Evolutionary conservation across 2,329 filamentous ascomycete genomes (phyloP).

Genomic region (Sclerotinia spermophila): DNA sequence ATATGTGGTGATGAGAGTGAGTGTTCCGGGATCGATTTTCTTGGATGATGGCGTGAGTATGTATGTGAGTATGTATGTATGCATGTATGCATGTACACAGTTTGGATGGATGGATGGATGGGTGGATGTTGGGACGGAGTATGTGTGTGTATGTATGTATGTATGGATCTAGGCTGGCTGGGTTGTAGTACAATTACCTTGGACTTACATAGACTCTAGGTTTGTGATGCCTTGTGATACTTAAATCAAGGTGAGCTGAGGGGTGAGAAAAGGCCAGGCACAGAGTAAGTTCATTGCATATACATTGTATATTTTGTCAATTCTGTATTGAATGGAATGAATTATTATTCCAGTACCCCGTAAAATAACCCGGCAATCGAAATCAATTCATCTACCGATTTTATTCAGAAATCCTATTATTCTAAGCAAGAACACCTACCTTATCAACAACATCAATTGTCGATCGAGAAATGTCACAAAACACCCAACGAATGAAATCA

Average conservation of each 20-base stretch:
- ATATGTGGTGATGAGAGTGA: not conserved
- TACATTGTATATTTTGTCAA: not conserved
- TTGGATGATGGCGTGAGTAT: not conserved
- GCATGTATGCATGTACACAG: not conserved
- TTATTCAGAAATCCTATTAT: not conserved
- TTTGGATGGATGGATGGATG: not conserved
- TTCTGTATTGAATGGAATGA: too few species aligned
- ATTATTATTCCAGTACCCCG: not conserved
- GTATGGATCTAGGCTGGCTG: not conserved
- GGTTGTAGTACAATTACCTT: not conserved
- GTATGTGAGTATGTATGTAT: not conserved
- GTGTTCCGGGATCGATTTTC: too few species aligned
- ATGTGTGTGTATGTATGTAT: not conserved
- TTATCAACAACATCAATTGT: too few species aligned
- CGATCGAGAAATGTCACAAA: too few species aligned
- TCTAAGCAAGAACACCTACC: too few species aligned
- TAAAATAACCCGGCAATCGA: not conserved
- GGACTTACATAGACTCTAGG: not conserved
- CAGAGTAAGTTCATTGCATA: too few species aligned
- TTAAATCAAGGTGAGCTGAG: not conserved
- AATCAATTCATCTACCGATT: not conserved
- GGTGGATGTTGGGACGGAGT: too few species aligned
- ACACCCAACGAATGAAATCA: not conserved
- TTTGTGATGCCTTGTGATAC: not conserved
- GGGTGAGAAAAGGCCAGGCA: not conserved